Evolutionary conservation across 2,329 filamentous ascomycete genomes (phyloP), one percentile per base, ranked within the genome.

Genomic region (Fusarium metavorans): DNA sequence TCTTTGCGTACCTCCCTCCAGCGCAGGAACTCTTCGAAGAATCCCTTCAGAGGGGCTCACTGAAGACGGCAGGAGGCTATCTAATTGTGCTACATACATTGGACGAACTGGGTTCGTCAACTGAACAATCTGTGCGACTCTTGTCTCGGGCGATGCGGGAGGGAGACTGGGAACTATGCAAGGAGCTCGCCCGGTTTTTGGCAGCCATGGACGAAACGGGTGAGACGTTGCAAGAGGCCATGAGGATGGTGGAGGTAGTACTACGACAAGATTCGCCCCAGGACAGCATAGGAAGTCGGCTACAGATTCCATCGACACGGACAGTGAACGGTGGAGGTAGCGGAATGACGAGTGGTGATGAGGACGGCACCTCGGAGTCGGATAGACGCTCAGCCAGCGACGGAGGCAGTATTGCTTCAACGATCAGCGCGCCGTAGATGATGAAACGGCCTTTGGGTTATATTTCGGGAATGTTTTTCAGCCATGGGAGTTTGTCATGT

Each of bases 51-150:
- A 91, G 94, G 66, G 95, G 94, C 4, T 94, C 93, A 5, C 86
- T 99, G 59, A 98, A 98, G 83, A 99, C 97, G 7, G 97, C 97
- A 2, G 96, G 95, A 11, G 97, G 97, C 1, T 99, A 98, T 82
- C 88, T 99, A n/a, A 90, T 99, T 20, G 94, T 99, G 39, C 87
- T 99, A 39, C 96, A 99, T 80, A 97, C 95, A 0, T 88, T 93
- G 67, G 91, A 93, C 74, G 92, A 94, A 81, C 83, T 93, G 48
- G 89, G 88, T 13, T 88, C 91, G 2, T 93, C 92, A 23, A 92
- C 91, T 16, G 92, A 94, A 77, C 93, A 96, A 80, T 92, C 95
- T 23, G 93, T 98, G 5, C 90, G 95, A 14, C 86, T 99, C 27
- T 88, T 99, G 67, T 91, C 91, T 35, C 88, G 94, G 58, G 97